phyloP scores from a whole-genome alignment of 352 stramenopile genomes.

The Globisporangium nodosum region DNA sequence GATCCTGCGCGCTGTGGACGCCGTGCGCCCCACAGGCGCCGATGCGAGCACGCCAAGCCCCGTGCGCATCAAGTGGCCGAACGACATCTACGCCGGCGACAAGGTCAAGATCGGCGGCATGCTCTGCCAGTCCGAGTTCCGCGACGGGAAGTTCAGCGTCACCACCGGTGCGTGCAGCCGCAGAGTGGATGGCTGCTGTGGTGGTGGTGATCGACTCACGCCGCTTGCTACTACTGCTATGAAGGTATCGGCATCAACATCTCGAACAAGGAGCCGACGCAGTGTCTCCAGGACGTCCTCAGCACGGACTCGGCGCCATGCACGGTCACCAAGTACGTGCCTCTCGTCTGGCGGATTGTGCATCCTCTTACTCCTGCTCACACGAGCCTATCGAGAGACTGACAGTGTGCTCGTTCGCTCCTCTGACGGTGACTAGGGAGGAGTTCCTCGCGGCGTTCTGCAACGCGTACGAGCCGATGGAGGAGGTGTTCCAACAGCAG shows the following conservation, averaged over 20 bases:
- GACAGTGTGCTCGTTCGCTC: not conserved
- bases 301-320: slow-evolving; percentile 45
- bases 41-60: slow-evolving; percentile 16
- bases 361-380: too few species aligned
- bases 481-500: slow-evolving; percentile 69
- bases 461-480: slow-evolving; percentile 85
- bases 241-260: slow-evolving; percentile 87
- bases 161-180: slow-evolving; percentile 51
- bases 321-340: slow-evolving; percentile 71
- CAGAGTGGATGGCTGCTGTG: too few species aligned
- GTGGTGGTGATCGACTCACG: not conserved
- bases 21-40: slow-evolving; percentile 29
- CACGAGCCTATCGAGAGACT: not conserved
- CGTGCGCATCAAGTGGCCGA: slow-evolving; percentile 91
- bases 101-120: slow-evolving; percentile 89
- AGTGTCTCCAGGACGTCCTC: slow-evolving; percentile 81
- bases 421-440: slow-evolving; percentile 36
- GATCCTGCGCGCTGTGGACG: slow-evolving; percentile 74
- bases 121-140: slow-evolving; percentile 86
- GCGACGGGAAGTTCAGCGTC: slow-evolving; percentile 71
- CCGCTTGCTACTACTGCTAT: not conserved
- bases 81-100: slow-evolving; percentile 88
- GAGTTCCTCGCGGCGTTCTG: slow-evolving; percentile 85
- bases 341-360: too few species aligned
- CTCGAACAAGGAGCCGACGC: slow-evolving; percentile 82